Evolutionary conservation across 306 rosid genomes (phyloP), one percentile per base, ranked within the genome.

Genomic region (Cucurbita moschata): DNA sequence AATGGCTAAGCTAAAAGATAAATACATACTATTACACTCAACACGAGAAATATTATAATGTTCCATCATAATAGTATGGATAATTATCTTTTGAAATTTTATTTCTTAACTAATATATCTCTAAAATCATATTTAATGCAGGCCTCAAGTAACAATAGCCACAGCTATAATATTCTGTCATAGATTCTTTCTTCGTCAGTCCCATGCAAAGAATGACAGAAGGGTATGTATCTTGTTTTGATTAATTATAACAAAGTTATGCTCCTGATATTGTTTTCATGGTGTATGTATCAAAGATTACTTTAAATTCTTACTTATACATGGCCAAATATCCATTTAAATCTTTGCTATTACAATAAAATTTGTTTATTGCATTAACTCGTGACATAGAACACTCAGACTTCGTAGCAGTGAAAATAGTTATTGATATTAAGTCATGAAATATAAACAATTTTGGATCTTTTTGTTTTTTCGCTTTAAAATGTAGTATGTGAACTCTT

Each of bases 81-180:
- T 10, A 43, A 67, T 67, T 26, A 19, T 42, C 71, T 42, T 39
- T 19, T 46, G n/a, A 19, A 60, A 26, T 56, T 58, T 58, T 60
- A 18, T 26, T 67, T 63, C 51, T n/a, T 67, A 5, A 67, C 55
- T 19, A 21, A 21, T 46, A 23, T 21, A 4, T 44, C 40, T 67
- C 72, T 23, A 43, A 67, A 43, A 67, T 67, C 16, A 43, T 67
- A 46, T 77, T 61, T 71, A 65, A 75, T 85, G 89, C 96, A 93
- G 98, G 73, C 98, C 97, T 77, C 98, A 93, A 83, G 96, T 93
- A 74, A 93, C 98, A 54, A 93, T 93, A 77, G 98, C 98, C 54
- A 90, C 98, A 21, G 96, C 98, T 60, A 93, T 93, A 81, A 88
- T 93, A n/a, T 90, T 93, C 84, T 93, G 97, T 78, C 98, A 93